These are phyloP conservation scores for Xerocomellus intermedius DNA, from an alignment of 768 basidiomycete genomes.

Conservation along the genomic window DNA sequence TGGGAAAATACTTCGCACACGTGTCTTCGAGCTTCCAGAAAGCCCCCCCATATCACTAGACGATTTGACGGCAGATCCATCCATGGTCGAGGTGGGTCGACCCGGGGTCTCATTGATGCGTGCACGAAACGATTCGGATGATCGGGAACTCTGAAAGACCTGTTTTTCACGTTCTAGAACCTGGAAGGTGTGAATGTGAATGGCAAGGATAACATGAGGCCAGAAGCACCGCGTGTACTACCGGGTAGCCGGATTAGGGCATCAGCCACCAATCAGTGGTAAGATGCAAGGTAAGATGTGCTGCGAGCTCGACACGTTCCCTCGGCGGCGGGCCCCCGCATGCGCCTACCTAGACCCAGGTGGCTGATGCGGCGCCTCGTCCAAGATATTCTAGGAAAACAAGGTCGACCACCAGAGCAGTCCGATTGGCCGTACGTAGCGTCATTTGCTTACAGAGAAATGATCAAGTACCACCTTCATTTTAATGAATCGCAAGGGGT, in stretches of 20 bases:
- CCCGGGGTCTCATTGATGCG: slow-evolving; percentile 23
- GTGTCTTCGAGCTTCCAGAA: neutral
- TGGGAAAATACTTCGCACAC: slow-evolving; percentile 5
- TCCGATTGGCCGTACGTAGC: slow-evolving; percentile 9
- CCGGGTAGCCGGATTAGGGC: slow-evolving; percentile 18
- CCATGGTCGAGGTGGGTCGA: neutral
- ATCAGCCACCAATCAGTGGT: slow-evolving; percentile 12
- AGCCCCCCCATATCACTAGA: neutral
- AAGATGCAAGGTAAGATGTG: slow-evolving; percentile 5
- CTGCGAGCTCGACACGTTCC: slow-evolving; percentile 18
- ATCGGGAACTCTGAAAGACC: slow-evolving; percentile 16
- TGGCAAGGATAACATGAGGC: slow-evolving; percentile 30
- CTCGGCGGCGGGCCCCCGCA: slow-evolving; percentile 11
- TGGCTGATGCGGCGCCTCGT: slow-evolving; percentile 2
- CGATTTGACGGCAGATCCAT: neutral
- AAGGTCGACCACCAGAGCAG: slow-evolving; percentile 7
- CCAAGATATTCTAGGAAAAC: slow-evolving; percentile 13
- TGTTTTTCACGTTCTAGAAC: slow-evolving; percentile 25
- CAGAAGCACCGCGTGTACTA: slow-evolving; percentile 21
- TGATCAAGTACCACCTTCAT: slow-evolving; percentile 17
- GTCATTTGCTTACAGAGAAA: slow-evolving; percentile 10
- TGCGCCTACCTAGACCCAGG: slow-evolving; percentile 15
- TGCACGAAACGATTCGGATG: slow-evolving; percentile 16
- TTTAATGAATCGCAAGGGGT: slow-evolving; percentile 17
- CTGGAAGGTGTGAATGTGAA: slow-evolving; percentile 22